Conservation (phyloP, 1,284 basidiomycete genomes). For the Psilocybe mexicana region DNA sequence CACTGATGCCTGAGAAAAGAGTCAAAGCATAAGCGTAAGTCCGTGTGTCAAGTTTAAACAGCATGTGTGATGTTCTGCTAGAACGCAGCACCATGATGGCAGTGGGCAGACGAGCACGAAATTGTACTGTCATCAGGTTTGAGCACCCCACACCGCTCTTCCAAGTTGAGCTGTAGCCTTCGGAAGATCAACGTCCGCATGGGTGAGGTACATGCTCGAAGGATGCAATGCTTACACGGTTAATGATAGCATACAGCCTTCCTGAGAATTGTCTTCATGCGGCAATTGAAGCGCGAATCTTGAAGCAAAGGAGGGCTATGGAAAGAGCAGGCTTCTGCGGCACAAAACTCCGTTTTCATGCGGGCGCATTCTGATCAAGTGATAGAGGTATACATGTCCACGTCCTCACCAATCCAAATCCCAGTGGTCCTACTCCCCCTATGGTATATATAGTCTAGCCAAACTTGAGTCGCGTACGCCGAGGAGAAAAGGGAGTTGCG, state of each 20-base stretch:
- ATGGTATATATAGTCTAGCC: conserved; percentile 2
- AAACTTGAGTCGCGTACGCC: not conserved
- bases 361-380: not conserved
- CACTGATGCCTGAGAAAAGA: not conserved
- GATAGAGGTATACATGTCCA: not conserved
- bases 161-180: not conserved
- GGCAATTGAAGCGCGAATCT: not conserved
- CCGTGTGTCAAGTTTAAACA: not conserved
- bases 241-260: not conserved
- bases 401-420: not conserved
- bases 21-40: not conserved
- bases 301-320: not conserved
- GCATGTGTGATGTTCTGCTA: not conserved
- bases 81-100: not conserved
- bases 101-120: not conserved
- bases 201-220: not conserved
- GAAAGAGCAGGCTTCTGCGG: not conserved
- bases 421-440: not conserved
- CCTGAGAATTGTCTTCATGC: not conserved
- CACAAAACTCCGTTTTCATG: not conserved
- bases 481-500: conserved; percentile 5
- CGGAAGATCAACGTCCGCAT: not conserved
- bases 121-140: not conserved
- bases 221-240: not conserved
- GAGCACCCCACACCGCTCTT: not conserved